Evolutionary conservation across 2,329 filamentous ascomycete species (phyloP).

Genomic region (Hymenoscyphus linearis): DNA sequence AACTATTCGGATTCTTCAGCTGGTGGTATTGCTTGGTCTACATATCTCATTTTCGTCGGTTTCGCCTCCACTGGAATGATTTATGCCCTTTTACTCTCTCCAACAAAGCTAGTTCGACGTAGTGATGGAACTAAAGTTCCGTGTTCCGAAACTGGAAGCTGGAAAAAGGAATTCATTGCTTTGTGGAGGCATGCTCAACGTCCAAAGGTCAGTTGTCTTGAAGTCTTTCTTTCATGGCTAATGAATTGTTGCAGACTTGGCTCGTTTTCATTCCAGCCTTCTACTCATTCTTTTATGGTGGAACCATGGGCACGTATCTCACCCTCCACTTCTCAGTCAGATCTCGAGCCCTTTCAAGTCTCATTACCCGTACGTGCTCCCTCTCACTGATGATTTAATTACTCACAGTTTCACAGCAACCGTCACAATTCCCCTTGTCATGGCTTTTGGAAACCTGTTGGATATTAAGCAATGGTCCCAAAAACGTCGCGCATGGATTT

Average conservation of each 20-base stretch:
- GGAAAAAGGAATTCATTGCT: slow-evolving; percentile 53
- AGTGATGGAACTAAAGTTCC: slow-evolving; percentile 52
- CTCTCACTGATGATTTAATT: not conserved
- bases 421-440: slow-evolving; percentile 14
- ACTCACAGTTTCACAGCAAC: not conserved
- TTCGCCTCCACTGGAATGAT: slow-evolving; percentile 32
- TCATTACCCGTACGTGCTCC: slow-evolving; percentile 27
- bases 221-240: slow-evolving; percentile 14
- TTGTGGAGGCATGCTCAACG: slow-evolving; percentile 37
- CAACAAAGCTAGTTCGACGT: slow-evolving; percentile 55
- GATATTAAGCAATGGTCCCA: slow-evolving; percentile 30
- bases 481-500: slow-evolving; percentile 27
- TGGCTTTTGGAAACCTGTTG: slow-evolving; percentile 21
- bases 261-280: slow-evolving; percentile 34
- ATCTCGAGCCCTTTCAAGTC: slow-evolving; percentile 50
- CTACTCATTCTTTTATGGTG: slow-evolving; percentile 37
- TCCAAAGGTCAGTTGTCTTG: slow-evolving; percentile 16
- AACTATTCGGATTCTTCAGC: slow-evolving; percentile 51
- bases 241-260: slow-evolving; percentile 25
- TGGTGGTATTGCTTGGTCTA: slow-evolving; percentile 61
- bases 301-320: slow-evolving; percentile 40
- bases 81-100: slow-evolving; percentile 42
- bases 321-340: slow-evolving; percentile 64
- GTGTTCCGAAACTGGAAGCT: slow-evolving; percentile 49
- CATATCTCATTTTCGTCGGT: slow-evolving; percentile 63